Evolutionary conservation across 768 basidiomycete species (phyloP), one percentile per base, ranked within the genome.

Genomic region (Porphyrellus cyaneotinctus): DNA sequence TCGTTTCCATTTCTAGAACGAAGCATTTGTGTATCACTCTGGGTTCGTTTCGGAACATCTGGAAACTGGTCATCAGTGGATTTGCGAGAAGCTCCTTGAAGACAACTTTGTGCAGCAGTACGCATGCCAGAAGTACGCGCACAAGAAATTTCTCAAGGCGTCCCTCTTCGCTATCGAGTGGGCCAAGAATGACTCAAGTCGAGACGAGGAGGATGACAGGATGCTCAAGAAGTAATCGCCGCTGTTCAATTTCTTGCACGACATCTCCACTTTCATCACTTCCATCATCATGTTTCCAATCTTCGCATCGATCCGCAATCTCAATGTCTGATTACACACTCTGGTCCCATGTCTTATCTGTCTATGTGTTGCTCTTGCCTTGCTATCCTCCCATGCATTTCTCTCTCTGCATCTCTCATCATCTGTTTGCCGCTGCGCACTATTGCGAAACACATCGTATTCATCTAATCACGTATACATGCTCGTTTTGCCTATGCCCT

Each of bases 61-160:
- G 36, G 66, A 84, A 42, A 81, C 83, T 7, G 95, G 95, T 18
- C 87, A 93, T 60, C 74, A 82, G 50, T 77, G 91, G 71, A 79
- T 98, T 45, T 75, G 91, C 53, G 89, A 93, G 69, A 88, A 91
- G 68, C 78, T 99, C 41, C 75, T 80, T 2, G 90, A 92, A 58
- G 73, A 80, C 8, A 82, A 83, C 59, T 97, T 98, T 70, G 76
- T 82, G n/a, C 77, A 82, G 45, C 83, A 87, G 61, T 92, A 93
- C 71, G 87, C 94, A 35, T 95, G 84, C 82, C 88, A 88, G 78
- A 98, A 99, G 76, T 99, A 98, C 71, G 84, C 92, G 41, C 82
- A 90, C 79, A 97, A 95, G 84, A 95, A 93, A 72, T 98, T 97
- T 81, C 83, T 98, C 68, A 92, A 95, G 72, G 95, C 88, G 28